A percentile compares a stretch with the other conserved stretches of the same genome.
Conservation (phyloP, 1,284 basidiomycete genomes). For the Pyrrhoderma lamaoense region DNA sequence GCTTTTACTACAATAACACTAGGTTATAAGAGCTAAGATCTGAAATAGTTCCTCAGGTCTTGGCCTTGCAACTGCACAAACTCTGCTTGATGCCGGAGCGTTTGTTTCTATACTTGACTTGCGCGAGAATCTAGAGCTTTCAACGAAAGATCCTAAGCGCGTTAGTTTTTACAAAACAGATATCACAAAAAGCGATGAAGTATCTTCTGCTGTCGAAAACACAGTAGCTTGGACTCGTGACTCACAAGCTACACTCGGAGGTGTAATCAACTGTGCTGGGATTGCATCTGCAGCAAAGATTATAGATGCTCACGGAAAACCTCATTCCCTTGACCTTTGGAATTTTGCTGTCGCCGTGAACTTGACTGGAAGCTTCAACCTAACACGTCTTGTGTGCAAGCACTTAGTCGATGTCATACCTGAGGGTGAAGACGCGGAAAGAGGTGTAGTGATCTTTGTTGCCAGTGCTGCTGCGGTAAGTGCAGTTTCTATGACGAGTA, state of each 20-base stretch:
- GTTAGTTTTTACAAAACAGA: constrained; percentile 37
- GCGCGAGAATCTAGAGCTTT: constrained; percentile 26
- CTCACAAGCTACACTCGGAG: constrained; percentile 40
- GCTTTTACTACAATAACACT: not conserved
- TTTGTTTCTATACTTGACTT: constrained; percentile 44
- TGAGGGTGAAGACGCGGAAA: constrained; percentile 42
- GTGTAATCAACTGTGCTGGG: constrained; percentile 49
- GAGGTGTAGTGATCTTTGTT: constrained; percentile 47
- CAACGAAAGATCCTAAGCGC: constrained; percentile 23
- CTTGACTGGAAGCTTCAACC: constrained; percentile 47
- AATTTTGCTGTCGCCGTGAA: constrained; percentile 44
- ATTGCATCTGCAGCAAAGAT: constrained; percentile 35
- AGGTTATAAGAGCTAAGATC: not conserved
- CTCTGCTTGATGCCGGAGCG: constrained; percentile 35
- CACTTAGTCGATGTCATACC: constrained; percentile 40
- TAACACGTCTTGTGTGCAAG: constrained; percentile 43
- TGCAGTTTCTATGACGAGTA: constrained; percentile 11
- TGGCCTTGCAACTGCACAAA: constrained; percentile 42
- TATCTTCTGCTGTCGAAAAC: constrained; percentile 19
- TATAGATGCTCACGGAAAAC: constrained; percentile 37
- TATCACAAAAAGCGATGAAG: constrained; percentile 17
- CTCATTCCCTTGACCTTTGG: constrained; percentile 44
- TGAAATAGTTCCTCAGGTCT: constrained; percentile 42
- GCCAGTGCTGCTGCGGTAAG: constrained; percentile 49
- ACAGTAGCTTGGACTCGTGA: constrained; percentile 35